phyloP scores from a whole-genome alignment of 2,329 filamentous ascomycete genomes.

The Ophiostoma sp. region DNA sequence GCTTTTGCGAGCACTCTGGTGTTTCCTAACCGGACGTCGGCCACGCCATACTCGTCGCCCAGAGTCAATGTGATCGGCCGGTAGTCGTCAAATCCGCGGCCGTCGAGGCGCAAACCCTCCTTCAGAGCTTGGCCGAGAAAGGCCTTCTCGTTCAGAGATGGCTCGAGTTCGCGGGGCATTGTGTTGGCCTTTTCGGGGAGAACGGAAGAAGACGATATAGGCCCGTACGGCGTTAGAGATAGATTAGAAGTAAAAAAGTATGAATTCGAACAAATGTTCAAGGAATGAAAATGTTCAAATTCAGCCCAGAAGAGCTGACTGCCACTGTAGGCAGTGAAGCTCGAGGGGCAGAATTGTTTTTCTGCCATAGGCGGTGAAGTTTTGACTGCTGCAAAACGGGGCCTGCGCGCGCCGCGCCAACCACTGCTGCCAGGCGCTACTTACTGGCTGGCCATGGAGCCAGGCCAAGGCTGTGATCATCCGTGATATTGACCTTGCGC shows the following conservation, averaged over 20 bases:
- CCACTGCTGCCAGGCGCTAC: not conserved
- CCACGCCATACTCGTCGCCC: conserved; percentile 85
- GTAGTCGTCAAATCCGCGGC: conserved; percentile 73
- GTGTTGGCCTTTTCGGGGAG: conserved; percentile 26
- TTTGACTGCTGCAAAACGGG: conserved; percentile 7
- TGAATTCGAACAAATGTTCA: not conserved
- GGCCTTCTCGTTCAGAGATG: conserved; percentile 79
- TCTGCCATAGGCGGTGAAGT: conserved; percentile 30
- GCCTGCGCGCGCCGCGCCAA: not conserved
- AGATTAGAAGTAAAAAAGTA: not conserved
- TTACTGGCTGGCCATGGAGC: not conserved
- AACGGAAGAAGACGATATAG: too few relatives aligned
- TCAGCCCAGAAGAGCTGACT: not conserved
- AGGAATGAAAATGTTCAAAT: not conserved
- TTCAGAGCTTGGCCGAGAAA: conserved; percentile 80
- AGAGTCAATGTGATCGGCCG: conserved; percentile 72
- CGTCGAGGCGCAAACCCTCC: conserved; percentile 77
- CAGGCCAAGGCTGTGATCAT: conserved; percentile 8
- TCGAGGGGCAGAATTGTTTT: conserved; percentile 22
- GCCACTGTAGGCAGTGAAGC: not conserved
- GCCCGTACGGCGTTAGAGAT: too few relatives aligned
- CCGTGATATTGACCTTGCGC: not conserved
- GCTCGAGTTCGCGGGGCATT: conserved; percentile 91
- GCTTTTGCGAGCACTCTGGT: conserved; percentile 83
- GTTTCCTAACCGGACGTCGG: conserved; percentile 81